These are phyloP conservation scores for Cutaneotrichosporon dermatis DNA, from an alignment of 1,284 basidiomycete genomes.

Conservation along the genomic window DNA sequence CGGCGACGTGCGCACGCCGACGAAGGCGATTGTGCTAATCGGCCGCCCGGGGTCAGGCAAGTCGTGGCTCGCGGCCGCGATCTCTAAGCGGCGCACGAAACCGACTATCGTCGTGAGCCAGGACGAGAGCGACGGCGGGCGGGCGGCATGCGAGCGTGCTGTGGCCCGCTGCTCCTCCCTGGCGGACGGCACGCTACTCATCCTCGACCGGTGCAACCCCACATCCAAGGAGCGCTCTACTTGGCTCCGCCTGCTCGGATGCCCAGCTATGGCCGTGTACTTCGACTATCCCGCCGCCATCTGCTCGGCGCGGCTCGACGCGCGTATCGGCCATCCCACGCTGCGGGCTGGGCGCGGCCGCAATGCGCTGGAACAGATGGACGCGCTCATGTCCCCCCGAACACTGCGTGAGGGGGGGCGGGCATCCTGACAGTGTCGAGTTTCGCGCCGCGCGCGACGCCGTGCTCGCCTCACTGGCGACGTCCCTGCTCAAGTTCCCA, in stretches of 20 bases:
- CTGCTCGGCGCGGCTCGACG: conserved; percentile 57
- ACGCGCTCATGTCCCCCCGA: conserved; percentile 52
- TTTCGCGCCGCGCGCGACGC: conserved; percentile 49
- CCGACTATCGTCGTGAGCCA: conserved; percentile 55
- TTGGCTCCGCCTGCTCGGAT: conserved; percentile 55
- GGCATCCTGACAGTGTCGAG: conserved; percentile 49
- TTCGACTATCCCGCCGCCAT: conserved; percentile 57
- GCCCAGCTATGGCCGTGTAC: conserved; percentile 54
- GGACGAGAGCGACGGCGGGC: conserved; percentile 53
- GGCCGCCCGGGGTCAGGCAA: conserved; percentile 62
- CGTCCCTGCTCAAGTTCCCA: conserved; percentile 58
- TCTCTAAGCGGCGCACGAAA: conserved; percentile 48
- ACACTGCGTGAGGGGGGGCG: conserved; percentile 54
- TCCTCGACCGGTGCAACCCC: conserved; percentile 60
- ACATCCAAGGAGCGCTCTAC: conserved; percentile 51
- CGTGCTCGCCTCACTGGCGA: conserved; percentile 52
- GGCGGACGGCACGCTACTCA: conserved; percentile 42
- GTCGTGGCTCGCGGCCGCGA: conserved; percentile 55
- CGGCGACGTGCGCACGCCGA: conserved; percentile 43
- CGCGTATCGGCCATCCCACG: conserved; percentile 56
- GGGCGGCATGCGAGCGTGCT: conserved; percentile 52
- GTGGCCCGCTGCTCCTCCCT: background rate
- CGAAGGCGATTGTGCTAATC: conserved; percentile 52
- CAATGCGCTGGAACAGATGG: conserved; percentile 58
- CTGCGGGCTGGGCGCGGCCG: conserved; percentile 57